Evolutionary conservation across 768 basidiomycete genomes (phyloP).

Genomic region (Sistotremastrum suecicum): DNA sequence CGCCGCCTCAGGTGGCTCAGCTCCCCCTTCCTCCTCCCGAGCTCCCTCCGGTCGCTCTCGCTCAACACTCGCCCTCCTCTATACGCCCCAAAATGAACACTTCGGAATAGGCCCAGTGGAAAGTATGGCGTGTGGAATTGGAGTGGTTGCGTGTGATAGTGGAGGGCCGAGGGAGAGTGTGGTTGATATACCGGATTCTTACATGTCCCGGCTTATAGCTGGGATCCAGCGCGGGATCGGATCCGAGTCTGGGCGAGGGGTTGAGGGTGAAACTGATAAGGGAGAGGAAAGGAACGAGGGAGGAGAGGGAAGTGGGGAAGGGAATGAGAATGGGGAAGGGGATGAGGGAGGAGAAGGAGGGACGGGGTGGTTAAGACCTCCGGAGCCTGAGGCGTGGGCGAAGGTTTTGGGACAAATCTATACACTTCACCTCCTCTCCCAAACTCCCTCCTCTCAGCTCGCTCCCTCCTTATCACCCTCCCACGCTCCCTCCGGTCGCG

Average conservation of each 20-base stretch:
- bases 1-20: too few species aligned
- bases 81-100: conserved; percentile 92
- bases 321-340: too few species aligned
- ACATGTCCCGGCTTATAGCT: not conserved
- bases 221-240: not conserved
- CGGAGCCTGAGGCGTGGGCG: conserved; percentile 57
- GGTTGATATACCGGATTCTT: conserved; percentile 19
- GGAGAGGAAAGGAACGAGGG: not conserved
- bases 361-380: conserved; percentile 68
- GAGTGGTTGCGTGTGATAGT: conserved; percentile 74
- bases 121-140: conserved; percentile 83
- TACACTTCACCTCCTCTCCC: conserved; percentile 8
- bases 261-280: too few species aligned
- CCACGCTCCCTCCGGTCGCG: too few species aligned
- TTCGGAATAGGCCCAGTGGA: conserved; percentile 96
- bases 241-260: not conserved
- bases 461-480: too few species aligned
- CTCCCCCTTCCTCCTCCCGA: too few species aligned
- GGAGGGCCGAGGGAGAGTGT: conserved; percentile 90
- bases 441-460: not conserved
- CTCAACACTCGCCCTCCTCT: conserved; percentile 63
- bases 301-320: too few species aligned
- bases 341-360: conserved; percentile 20
- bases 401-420: conserved; percentile 44
- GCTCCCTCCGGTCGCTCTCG: too few species aligned